phyloP scores from a whole-genome alignment of 352 stramenopile species.

The Pythium phragmiticola region DNA sequence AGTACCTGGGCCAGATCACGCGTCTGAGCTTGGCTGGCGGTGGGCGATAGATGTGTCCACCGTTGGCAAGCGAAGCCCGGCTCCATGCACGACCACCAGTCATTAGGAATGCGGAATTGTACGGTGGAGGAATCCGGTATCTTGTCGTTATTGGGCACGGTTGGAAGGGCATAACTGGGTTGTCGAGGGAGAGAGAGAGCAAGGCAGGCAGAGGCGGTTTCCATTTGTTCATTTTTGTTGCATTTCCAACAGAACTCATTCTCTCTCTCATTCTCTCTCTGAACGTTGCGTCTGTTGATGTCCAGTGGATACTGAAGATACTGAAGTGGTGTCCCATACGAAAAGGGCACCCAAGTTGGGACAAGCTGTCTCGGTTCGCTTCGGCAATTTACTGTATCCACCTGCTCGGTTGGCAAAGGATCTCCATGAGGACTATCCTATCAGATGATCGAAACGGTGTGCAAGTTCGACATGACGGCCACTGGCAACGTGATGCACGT shows the following conservation, averaged over 20 bases:
- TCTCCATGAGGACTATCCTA: no score
- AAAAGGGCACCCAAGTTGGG: not conserved
- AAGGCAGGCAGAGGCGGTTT: slow-evolving; percentile 15
- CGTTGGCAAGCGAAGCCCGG: no score
- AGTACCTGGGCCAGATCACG: slow-evolving; percentile 94
- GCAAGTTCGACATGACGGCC: no score
- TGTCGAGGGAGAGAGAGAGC: not conserved
- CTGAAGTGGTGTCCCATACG: not conserved
- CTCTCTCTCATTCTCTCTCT: slow-evolving; percentile 4
- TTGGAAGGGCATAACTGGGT: not conserved
- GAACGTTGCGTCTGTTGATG: no score
- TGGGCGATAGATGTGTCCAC: slow-evolving; percentile 56
- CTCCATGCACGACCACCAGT: no score
- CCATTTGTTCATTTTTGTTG: slow-evolving; percentile 19
- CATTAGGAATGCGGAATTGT: not conserved
- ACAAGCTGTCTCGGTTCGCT: not conserved
- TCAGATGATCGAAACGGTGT: no score
- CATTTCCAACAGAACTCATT: not conserved
- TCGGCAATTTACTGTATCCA: no score
- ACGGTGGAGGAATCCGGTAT: not conserved
- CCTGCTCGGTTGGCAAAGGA: no score
- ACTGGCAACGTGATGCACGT: no score
- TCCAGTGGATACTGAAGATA: no score
- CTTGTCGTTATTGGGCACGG: not conserved
- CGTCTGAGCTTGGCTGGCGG: slow-evolving; percentile 59